Conservation (phyloP, 257 asterid genomes). For the Sherardia arvensis region DNA sequence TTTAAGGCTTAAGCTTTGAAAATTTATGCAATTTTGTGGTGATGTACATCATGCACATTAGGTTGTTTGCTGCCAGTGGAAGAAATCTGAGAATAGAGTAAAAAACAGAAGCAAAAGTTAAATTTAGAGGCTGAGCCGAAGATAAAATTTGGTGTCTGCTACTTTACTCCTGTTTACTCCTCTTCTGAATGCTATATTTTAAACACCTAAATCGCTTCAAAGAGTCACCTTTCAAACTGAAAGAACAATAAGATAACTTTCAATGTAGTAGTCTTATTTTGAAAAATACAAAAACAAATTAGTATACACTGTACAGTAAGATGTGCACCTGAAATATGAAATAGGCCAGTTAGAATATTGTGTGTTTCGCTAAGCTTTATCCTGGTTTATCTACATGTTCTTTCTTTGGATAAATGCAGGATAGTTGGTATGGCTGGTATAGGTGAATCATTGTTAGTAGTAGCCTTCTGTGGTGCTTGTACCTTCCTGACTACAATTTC, state of each 20-base stretch:
- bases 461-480: constrained; percentile 89
- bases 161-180: neutral
- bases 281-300: too few relatives aligned
- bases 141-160: neutral
- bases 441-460: constrained; percentile 82
- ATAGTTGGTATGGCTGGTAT: constrained; percentile 99
- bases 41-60: neutral
- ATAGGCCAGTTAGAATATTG: neutral
- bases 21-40: neutral
- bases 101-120: neutral
- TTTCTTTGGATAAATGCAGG: constrained; percentile 44
- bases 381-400: neutral
- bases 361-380: neutral
- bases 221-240: neutral
- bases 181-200: neutral
- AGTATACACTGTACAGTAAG: too few relatives aligned
- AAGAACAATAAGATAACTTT: neutral
- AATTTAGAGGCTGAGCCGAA: neutral
- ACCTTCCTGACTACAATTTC: constrained; percentile 93
- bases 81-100: neutral
- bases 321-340: neutral
- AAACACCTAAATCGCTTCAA: neutral
- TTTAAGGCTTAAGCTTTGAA: too few relatives aligned
- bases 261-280: neutral
- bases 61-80: neutral